phyloP scores from a whole-genome alignment of 2,329 filamentous ascomycete genomes.

The Pseudogymnoascus sp. region DNA sequence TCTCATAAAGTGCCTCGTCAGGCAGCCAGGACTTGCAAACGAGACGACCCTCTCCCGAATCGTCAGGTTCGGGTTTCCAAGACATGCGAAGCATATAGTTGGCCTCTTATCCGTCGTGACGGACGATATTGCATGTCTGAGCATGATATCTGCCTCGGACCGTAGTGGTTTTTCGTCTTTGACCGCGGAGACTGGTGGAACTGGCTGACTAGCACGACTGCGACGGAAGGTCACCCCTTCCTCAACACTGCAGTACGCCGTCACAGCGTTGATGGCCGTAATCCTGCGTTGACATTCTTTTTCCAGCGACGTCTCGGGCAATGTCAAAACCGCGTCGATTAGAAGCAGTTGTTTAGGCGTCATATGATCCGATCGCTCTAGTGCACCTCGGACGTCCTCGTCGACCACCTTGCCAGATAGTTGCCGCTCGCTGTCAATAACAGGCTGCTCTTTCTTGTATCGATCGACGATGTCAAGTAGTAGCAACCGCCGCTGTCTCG shows the following conservation, averaged over 20 bases:
- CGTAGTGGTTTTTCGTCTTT: conserved; percentile 1
- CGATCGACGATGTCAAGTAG: too few species aligned
- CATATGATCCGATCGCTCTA: conserved; percentile 12
- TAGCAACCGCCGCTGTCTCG: not conserved
- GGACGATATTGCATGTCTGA: conserved; percentile 12
- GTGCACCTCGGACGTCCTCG: conserved; percentile 10
- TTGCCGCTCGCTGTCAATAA: not conserved
- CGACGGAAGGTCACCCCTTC: conserved; percentile 9
- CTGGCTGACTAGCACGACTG: not conserved
- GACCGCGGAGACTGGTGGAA: not conserved
- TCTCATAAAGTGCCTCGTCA: not conserved
- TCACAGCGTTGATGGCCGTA: conserved; percentile 13
- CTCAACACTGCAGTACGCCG: conserved; percentile 8
- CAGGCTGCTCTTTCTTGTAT: too few species aligned
- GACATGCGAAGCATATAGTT: conserved; percentile 10
- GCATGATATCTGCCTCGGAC: not conserved
- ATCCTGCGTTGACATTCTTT: conserved; percentile 13
- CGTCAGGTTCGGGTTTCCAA: not conserved
- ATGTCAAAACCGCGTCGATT: conserved; percentile 10
- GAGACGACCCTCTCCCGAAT: conserved; percentile 7
- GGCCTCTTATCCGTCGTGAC: conserved; percentile 15
- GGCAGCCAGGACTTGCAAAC: not conserved
- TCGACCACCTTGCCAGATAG: conserved; percentile 8
- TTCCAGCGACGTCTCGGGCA: conserved; percentile 13
- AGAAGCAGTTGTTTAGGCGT: conserved; percentile 3